A percentile compares a stretch with the other conserved stretches of the same genome.
Conservation (phyloP, 2,329 filamentous ascomycete genomes). For the Hansfordia pulvinata region DNA sequence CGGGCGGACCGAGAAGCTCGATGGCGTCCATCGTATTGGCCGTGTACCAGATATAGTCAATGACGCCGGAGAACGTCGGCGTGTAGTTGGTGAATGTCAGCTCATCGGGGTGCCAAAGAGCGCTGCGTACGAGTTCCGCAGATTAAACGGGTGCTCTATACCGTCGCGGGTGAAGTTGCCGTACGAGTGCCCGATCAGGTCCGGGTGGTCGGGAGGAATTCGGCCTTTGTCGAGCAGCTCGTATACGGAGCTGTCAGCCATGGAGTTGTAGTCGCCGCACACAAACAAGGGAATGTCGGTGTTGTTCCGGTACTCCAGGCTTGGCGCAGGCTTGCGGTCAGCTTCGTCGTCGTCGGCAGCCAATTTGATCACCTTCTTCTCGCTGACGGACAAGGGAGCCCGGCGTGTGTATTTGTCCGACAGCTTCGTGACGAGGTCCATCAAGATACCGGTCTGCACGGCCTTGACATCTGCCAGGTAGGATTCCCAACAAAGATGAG, state of each 20-base stretch:
- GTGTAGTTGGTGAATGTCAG: conserved; percentile 95
- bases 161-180: conserved; percentile 87
- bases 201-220: conserved; percentile 64
- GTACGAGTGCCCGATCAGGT: conserved; percentile 72
- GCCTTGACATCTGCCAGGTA: conserved; percentile 87
- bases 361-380: conserved; percentile 53
- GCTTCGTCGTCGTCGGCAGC: conserved; percentile 27
- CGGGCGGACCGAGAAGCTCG: conserved; percentile 73
- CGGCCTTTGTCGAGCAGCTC: conserved; percentile 75
- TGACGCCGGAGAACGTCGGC: conserved; percentile 78
- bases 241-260: conserved; percentile 75
- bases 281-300: conserved; percentile 83
- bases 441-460: conserved; percentile 86
- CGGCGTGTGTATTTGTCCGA: conserved; percentile 74
- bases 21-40: conserved; percentile 79
- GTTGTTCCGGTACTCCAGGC: conserved; percentile 73
- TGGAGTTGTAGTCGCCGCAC: conserved; percentile 94
- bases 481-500: conserved; percentile 91
- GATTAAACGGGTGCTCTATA: conserved; percentile 86
- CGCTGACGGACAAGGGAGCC: conserved; percentile 54
- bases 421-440: conserved; percentile 80
- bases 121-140: conserved; percentile 79
- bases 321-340: conserved; percentile 54
- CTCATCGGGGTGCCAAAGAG: conserved; percentile 72
- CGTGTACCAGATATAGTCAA: conserved; percentile 98